Conservation (phyloP, 1,139 yeast genomes). For the Sugiyamaella grinbergsii region DNA sequence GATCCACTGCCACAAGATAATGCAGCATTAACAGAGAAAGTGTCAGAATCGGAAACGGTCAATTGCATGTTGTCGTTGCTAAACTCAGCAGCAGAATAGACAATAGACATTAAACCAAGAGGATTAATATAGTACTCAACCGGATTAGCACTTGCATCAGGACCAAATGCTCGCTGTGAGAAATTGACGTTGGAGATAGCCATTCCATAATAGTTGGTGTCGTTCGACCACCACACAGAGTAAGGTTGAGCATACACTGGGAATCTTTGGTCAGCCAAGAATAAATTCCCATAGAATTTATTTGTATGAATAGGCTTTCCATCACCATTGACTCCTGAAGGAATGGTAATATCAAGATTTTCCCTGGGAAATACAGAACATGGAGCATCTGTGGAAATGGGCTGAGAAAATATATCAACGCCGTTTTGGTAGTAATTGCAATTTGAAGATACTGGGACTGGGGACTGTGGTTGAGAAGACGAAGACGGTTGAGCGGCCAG, state of each 20-base stretch:
- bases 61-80: constrained; percentile 47
- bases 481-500: constrained; percentile 22
- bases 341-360: constrained; percentile 51
- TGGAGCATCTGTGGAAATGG: constrained; percentile 55
- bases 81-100: constrained; percentile 59
- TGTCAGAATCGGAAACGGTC: constrained; percentile 51
- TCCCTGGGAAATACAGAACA: constrained; percentile 52
- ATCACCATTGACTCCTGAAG: constrained; percentile 51
- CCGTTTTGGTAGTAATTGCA: constrained; percentile 35
- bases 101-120: constrained; percentile 52
- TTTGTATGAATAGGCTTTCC: constrained; percentile 57
- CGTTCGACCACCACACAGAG: constrained; percentile 53
- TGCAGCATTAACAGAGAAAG: constrained; percentile 58
- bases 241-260: constrained; percentile 62
- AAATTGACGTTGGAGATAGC: constrained; percentile 61
- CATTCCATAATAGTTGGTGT: constrained; percentile 52
- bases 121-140: constrained; percentile 59
- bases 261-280: constrained; percentile 51
- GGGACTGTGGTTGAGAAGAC: constrained; percentile 27
- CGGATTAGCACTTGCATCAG: constrained; percentile 40
- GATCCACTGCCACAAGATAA: constrained; percentile 43
- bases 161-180: constrained; percentile 48
- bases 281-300: constrained; percentile 68
- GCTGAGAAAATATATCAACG: constrained; percentile 48
- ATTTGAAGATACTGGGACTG: constrained; percentile 26